phyloP scores from a whole-genome alignment of 23 red algal genomes.

The Gracilaria caudata region DNA sequence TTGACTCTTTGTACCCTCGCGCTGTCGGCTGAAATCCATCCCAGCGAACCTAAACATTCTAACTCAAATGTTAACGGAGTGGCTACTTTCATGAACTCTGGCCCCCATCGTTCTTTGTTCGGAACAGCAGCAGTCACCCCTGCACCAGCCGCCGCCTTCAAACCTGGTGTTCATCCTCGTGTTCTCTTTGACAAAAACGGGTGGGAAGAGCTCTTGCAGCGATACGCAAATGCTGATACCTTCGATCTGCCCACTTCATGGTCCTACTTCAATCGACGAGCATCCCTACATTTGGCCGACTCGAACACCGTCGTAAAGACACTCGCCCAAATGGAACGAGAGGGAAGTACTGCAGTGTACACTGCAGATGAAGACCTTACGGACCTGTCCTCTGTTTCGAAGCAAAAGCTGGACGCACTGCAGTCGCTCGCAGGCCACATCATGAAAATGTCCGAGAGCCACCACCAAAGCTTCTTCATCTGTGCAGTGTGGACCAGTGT shows the following conservation, averaged over 20 bases:
- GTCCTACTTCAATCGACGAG: constrained; percentile 4
- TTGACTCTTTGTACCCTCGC: too few species aligned
- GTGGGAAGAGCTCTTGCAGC: constrained; percentile 21
- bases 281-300: neutral
- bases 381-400: neutral
- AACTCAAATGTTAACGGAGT: neutral
- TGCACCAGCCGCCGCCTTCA: constrained; percentile 29
- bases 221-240: constrained; percentile 16
- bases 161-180: constrained; percentile 35
- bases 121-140: constrained; percentile 30
- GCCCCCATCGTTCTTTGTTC: constrained; percentile 15
- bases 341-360: neutral
- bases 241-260: constrained; percentile 25
- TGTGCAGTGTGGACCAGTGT: constrained; percentile 54
- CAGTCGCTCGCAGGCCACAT: constrained; percentile 20
- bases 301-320: neutral
- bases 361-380: neutral
- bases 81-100: neutral
- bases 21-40: too few species aligned
- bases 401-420: neutral
- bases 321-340: constrained; percentile 34
- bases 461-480: constrained; percentile 26
- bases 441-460: neutral
- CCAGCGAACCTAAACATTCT: too few species aligned
- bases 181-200: constrained; percentile 14